Conservation (phyloP, 352 stramenopile species). For the Blastocystis sp. region DNA sequence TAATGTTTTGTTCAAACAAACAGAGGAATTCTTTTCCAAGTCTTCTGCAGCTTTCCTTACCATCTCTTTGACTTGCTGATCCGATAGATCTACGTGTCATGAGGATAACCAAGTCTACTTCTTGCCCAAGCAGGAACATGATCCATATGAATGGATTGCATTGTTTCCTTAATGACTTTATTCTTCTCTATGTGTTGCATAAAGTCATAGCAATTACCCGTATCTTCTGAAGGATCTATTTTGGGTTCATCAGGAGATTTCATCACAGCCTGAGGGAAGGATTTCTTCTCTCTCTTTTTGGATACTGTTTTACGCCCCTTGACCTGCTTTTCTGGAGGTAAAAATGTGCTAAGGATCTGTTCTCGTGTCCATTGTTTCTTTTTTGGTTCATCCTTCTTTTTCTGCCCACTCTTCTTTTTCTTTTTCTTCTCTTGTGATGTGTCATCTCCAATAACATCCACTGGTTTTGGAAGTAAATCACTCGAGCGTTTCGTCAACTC, state of each 20-base stretch:
- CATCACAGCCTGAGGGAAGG: background rate
- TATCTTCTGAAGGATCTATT: background rate
- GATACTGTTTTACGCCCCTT: background rate
- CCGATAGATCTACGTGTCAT: slow-evolving; percentile 10
- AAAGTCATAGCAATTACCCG: background rate
- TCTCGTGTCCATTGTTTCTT: slow-evolving; percentile 55
- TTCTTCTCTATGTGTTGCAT: background rate
- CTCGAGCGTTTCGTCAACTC: background rate
- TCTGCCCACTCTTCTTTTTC: background rate
- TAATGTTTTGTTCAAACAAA: slow-evolving; percentile 47
- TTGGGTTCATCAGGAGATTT: background rate
- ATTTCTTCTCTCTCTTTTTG: slow-evolving; percentile 44
- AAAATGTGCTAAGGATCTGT: slow-evolving; percentile 51
- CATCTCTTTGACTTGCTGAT: slow-evolving; percentile 9
- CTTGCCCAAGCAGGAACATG: slow-evolving; percentile 22
- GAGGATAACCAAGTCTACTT: background rate
- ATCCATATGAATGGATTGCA: slow-evolving; percentile 47
- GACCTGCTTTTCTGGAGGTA: slow-evolving; percentile 32
- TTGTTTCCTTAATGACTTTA: slow-evolving; percentile 2
- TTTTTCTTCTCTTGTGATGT: background rate
- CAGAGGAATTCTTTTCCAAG: background rate
- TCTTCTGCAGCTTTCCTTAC: slow-evolving; percentile 1
- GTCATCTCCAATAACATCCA: slow-evolving; percentile 37
- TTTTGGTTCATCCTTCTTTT: slow-evolving; percentile 19
- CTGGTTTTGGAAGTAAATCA: slow-evolving; percentile 27